A percentile compares a stretch with the other conserved stretches of the same genome.
Conservation (phyloP, 73 alveolate genomes). For the Symbiodinium pilosum region DNA sequence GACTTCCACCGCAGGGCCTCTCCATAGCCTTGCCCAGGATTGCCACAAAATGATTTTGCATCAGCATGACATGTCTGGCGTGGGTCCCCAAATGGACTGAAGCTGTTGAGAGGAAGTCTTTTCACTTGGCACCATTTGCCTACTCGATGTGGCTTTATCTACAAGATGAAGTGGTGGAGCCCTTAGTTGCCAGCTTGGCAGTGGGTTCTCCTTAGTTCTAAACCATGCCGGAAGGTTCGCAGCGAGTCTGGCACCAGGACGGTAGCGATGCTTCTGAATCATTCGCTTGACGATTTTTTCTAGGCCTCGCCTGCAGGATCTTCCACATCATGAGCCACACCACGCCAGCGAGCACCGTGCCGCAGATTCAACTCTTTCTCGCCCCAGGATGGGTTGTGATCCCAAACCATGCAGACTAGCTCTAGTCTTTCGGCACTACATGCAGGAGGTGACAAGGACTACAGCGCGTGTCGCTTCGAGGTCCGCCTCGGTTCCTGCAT, state of each 20-base stretch:
- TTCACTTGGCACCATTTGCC: slow-evolving; percentile 62
- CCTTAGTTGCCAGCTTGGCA: too few species aligned
- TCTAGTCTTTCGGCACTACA: too few species aligned
- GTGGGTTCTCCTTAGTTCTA: too few species aligned
- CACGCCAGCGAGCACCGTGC: slow-evolving; percentile 70
- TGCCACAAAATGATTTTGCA: neutral
- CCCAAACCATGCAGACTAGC: neutral
- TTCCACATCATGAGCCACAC: slow-evolving; percentile 80
- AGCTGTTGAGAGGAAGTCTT: slow-evolving; percentile 12
- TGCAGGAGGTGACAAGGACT: neutral
- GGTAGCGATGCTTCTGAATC: too few species aligned
- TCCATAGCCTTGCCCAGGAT: slow-evolving; percentile 49
- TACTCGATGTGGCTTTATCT: slow-evolving; percentile 73
- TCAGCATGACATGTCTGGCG: neutral
- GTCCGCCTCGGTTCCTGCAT: slow-evolving; percentile 12
- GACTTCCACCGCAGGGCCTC: slow-evolving; percentile 66
- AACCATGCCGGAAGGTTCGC: neutral
- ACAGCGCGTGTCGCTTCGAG: slow-evolving; percentile 30
- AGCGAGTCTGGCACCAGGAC: slow-evolving; percentile 45
- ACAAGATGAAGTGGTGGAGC: slow-evolving; percentile 53
- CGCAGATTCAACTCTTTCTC: slow-evolving; percentile 63
- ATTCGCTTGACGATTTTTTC: neutral
- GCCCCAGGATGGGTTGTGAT: neutral
- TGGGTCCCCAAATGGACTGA: too few species aligned
- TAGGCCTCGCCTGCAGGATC: neutral